A percentile compares a stretch with the other conserved stretches of the same genome.
Evolutionary conservation across 2,329 filamentous ascomycete species (phyloP).

Genomic region (Ophiocordyceps camponoti-rufipedis): DNA sequence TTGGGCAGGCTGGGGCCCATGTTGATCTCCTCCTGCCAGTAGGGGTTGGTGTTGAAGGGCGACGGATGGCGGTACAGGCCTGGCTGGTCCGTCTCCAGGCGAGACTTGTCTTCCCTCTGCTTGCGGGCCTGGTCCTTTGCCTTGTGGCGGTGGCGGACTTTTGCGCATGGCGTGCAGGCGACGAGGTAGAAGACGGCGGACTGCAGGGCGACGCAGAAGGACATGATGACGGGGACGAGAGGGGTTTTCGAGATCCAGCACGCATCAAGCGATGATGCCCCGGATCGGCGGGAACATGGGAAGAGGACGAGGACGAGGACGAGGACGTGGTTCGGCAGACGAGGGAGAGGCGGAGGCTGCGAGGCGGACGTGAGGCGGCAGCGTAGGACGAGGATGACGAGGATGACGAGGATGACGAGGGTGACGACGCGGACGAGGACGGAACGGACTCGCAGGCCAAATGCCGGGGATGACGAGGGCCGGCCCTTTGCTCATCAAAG

Average conservation of each 20-base stretch:
- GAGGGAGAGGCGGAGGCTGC: not conserved
- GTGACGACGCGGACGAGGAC: not conserved
- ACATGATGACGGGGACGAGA: slow-evolving; percentile 13
- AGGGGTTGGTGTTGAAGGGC: slow-evolving; percentile 72
- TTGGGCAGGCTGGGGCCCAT: slow-evolving; percentile 61
- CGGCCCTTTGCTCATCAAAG: not conserved
- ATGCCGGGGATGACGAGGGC: not conserved
- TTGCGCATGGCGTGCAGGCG: slow-evolving; percentile 62
- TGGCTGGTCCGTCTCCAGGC: slow-evolving; percentile 50
- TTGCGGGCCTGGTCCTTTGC: slow-evolving; percentile 51
- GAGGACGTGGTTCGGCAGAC: not conserved
- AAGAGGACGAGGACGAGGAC: not conserved
- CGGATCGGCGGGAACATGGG: slow-evolving; percentile 5
- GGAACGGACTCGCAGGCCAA: no score
- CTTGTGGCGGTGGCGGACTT: slow-evolving; percentile 50
- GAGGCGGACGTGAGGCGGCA: not conserved
- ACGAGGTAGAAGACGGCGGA: slow-evolving; percentile 64
- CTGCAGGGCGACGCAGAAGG: slow-evolving; percentile 43
- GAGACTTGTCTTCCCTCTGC: slow-evolving; percentile 46
- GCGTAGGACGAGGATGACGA: no score
- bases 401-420: no score
- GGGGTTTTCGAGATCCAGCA: not conserved
- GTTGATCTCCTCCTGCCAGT: slow-evolving; percentile 74
- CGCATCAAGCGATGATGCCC: not conserved
- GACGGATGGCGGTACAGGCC: slow-evolving; percentile 60